Evolutionary conservation across 2,329 filamentous ascomycete species (phyloP).

Genomic region (Lasiodiplodia citricola): DNA sequence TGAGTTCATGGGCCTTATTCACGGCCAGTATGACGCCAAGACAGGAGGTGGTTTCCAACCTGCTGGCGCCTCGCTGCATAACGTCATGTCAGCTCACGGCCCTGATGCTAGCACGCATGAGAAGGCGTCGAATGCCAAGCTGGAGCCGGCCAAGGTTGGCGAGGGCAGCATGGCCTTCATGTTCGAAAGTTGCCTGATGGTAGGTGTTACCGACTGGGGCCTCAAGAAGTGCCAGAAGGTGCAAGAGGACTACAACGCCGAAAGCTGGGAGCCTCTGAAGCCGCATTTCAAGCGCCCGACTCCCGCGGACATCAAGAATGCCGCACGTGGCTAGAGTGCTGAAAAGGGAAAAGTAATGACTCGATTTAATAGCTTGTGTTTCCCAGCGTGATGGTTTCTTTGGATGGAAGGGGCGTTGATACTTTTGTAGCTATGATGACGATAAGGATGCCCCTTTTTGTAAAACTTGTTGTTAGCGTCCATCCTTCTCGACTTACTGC

Average conservation of each 20-base stretch:
- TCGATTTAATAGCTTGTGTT: background rate
- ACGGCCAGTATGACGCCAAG: constrained; percentile 67
- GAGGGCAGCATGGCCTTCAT: constrained; percentile 71
- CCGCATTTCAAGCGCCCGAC: constrained; percentile 45
- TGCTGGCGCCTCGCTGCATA: constrained; percentile 69
- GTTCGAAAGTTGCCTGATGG: constrained; percentile 71
- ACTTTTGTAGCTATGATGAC: background rate
- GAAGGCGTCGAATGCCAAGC: constrained; percentile 60
- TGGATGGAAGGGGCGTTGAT: background rate
- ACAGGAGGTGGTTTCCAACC: constrained; percentile 64
- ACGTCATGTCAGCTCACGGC: constrained; percentile 75
- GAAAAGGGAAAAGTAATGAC: background rate
- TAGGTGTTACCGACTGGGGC: constrained; percentile 75
- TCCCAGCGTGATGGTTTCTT: background rate
- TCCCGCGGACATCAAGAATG: background rate
- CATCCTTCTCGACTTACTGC: background rate
- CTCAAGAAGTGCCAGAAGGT: constrained; percentile 72
- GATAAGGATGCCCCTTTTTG: background rate
- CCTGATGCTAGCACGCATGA: constrained; percentile 65
- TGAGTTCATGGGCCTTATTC: constrained; percentile 71
- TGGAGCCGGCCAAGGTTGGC: constrained; percentile 64
- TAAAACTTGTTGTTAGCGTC: background rate
- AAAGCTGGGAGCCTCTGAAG: constrained; percentile 73
- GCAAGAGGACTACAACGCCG: constrained; percentile 75
- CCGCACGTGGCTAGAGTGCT: background rate